Evolutionary conservation across 2,329 filamentous ascomycete genomes (phyloP).

Genomic region (Parascedosporium putredinis): DNA sequence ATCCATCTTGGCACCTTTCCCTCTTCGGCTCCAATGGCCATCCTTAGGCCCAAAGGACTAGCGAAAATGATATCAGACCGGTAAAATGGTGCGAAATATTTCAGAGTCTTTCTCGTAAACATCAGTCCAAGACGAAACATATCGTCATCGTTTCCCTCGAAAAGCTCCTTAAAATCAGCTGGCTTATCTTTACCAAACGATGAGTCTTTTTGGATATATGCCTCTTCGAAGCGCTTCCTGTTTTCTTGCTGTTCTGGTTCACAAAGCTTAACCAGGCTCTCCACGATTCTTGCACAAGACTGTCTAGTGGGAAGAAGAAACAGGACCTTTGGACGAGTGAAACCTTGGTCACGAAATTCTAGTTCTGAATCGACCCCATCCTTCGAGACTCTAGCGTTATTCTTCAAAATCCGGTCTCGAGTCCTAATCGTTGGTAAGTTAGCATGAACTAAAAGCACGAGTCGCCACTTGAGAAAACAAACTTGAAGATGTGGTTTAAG

Average conservation of each 20-base stretch:
- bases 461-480: conserved; percentile 19
- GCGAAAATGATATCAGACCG: conserved; percentile 91
- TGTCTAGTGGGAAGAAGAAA: conserved; percentile 84
- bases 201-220: conserved; percentile 56
- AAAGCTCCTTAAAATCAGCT: conserved; percentile 79
- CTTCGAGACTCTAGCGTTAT: conserved; percentile 69
- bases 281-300: conserved; percentile 67
- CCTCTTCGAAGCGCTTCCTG: conserved; percentile 81
- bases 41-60: conserved; percentile 78
- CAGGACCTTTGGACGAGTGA: conserved; percentile 86
- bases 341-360: conserved; percentile 85
- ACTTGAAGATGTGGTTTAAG: conserved; percentile 87
- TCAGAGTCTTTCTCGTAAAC: conserved; percentile 91
- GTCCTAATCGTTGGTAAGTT: conserved; percentile 40
- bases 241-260: conserved; percentile 90
- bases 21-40: conserved; percentile 75
- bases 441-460: not conserved
- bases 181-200: conserved; percentile 65
- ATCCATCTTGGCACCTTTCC: conserved; percentile 50
- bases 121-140: conserved; percentile 95
- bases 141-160: conserved; percentile 92
- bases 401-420: conserved; percentile 82
- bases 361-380: conserved; percentile 53
- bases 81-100: conserved; percentile 92
- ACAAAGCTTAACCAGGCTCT: conserved; percentile 65